These are phyloP conservation scores for Bryoerythrophyllum caledonicum DNA, from an alignment of 225 moss, liverwort and hornwort genomes.

Conservation along the genomic window DNA sequence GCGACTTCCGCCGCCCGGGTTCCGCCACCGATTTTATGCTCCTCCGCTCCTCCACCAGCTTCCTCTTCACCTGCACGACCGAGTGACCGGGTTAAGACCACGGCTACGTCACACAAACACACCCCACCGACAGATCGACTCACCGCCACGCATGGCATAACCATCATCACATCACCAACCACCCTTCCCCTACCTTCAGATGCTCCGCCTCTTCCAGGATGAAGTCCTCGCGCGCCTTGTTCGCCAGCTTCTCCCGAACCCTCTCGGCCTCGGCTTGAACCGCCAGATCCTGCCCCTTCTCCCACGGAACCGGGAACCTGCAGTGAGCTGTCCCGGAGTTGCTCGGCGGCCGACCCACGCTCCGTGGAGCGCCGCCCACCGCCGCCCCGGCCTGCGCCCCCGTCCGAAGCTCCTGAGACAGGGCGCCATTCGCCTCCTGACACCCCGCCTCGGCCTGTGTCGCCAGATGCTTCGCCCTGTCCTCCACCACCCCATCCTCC, in stretches of 20 bases:
- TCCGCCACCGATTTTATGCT: slow-evolving; percentile 36
- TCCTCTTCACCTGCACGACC: slow-evolving; percentile 46
- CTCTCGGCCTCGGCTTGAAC: slow-evolving; percentile 61
- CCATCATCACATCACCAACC: neutral
- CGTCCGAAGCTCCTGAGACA: slow-evolving; percentile 52
- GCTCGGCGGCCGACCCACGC: slow-evolving; percentile 47
- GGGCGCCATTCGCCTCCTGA: slow-evolving; percentile 37
- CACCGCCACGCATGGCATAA: neutral
- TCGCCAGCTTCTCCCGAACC: slow-evolving; percentile 52
- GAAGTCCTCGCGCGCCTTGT: slow-evolving; percentile 70
- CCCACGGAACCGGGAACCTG: slow-evolving; percentile 67
- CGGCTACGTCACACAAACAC: neutral
- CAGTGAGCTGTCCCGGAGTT: slow-evolving; percentile 37
- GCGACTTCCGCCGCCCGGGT: slow-evolving; percentile 45
- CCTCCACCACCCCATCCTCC: slow-evolving; percentile 57
- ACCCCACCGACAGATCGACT: neutral
- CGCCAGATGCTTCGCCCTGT: slow-evolving; percentile 34
- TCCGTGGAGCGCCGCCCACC: slow-evolving; percentile 53
- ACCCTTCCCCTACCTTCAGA: slow-evolving; percentile 47
- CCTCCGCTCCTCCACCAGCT: slow-evolving; percentile 51
- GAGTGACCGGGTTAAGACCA: neutral
- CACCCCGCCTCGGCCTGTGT: slow-evolving; percentile 46
- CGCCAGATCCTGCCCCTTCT: slow-evolving; percentile 63
- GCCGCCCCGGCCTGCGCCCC: slow-evolving; percentile 63
- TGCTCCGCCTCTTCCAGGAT: slow-evolving; percentile 76